Base-by-base conservation (phyloP, 1,284 basidiomycete genomes). In the Naganishia sp. region DNA sequence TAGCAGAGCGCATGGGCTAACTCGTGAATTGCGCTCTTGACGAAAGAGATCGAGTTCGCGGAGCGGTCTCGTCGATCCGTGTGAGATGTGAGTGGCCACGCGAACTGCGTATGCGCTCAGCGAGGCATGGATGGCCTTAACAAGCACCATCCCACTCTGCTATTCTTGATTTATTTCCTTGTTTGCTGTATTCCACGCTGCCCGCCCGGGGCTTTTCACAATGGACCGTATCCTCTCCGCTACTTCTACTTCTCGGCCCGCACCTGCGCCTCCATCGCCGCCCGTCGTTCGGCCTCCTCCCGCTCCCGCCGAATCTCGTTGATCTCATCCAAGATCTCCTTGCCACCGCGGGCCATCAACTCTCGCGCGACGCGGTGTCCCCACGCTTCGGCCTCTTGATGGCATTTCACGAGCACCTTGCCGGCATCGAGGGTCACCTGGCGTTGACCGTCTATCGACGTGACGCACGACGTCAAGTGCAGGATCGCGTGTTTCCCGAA, bases 261-360 rank as follows among this genome's bases (percentile, higher is more conserved):
- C 21, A 42, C 50, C 42, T 61, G 48, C 59, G 33, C 21, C 59
- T 61, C 36, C 59, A 61, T 61, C 18, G 59, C 59, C 18, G 59
- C 59, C n/a, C 50, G 59, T n/a, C 59, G 50, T 42, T 61, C 59
- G 21, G 59, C 83, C 28, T 73, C 80, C 57, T 86, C 84, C 66
- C 86, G 82, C 66, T 80, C 81, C 70, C 83, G 84, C 70, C 89
- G 83, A 71, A 91, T 87, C 67, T 76, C 76, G 16, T 85, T 88
- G 72, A 95, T 89, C 65, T 90, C 89, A 33, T 90, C 87, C 75
- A 95, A 75, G 70, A 95, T 90, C 69, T 83, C 84, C 74, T 83
- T 84, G 18, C 89, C 93, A 1, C 93, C 93, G 2, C 79, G 82
- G 10, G 84, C 83, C 45, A 89, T 83, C 68, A 95, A 77, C 16